Conservation (phyloP, 768 basidiomycete genomes). For the Boletus reticulatus region DNA sequence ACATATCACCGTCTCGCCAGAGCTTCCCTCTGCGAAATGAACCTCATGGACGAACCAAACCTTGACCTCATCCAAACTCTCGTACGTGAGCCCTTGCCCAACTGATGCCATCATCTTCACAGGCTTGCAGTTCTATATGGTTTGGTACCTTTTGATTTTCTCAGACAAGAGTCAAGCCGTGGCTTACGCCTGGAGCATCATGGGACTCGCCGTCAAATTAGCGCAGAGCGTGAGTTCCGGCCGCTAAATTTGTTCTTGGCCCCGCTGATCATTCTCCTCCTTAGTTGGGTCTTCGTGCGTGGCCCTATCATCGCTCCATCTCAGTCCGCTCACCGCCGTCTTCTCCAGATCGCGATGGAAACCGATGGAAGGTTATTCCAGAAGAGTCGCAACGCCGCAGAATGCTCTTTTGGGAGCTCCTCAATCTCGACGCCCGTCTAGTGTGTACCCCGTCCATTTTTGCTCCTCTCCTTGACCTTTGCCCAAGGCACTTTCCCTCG, state of each 20-base stretch:
- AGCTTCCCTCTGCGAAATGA: conserved; percentile 68
- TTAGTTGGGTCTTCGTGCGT: conserved; percentile 69
- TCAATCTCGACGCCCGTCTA: conserved; percentile 64
- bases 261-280: conserved; percentile 1
- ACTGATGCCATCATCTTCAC: conserved; percentile 30
- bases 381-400: conserved; percentile 71
- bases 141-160: conserved; percentile 72
- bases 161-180: conserved; percentile 72
- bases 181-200: conserved; percentile 72
- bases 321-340: conserved; percentile 23
- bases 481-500: conserved; percentile 61
- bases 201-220: conserved; percentile 72
- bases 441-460: conserved; percentile 42
- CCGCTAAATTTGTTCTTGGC: background rate
- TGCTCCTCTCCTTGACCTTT: conserved; percentile 6
- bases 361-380: conserved; percentile 62
- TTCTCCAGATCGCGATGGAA: conserved; percentile 61
- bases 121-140: conserved; percentile 60
- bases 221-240: conserved; percentile 60
- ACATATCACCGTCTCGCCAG: conserved; percentile 65
- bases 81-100: conserved; percentile 35
- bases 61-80: conserved; percentile 69
- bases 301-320: conserved; percentile 2
- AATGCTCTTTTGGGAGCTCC: conserved; percentile 71
- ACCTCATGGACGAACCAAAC: conserved; percentile 72